Base-by-base conservation (phyloP, 2,329 filamentous ascomycete species). In the Hypoxylon sp. region DNA sequence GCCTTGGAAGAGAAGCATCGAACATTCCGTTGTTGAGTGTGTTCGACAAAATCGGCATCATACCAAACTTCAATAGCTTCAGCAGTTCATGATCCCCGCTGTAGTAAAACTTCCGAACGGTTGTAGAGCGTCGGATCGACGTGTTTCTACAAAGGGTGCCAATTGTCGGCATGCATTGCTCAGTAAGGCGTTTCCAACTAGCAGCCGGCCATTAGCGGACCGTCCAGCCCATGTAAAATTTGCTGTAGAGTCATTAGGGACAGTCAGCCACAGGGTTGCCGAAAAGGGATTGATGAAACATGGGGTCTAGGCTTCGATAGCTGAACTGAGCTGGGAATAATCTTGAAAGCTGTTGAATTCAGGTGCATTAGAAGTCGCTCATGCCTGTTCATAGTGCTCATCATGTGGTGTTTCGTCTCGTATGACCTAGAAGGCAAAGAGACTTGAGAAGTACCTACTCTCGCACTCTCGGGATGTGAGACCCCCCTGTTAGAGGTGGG, bases 261-360 rank as follows among this genome's bases (percentile, higher is more conserved):
- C 33, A 53, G 52, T 55, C 42, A 59, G 62, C 61, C 33, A 44
- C 29, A 59, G 13, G 57, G n/a, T 53, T 68, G 57, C 68, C 39
- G 46, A 71, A 69, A 72, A 65, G 44, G 60, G 66, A 37, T 53
- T 57, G n/a, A 65, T 72, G 70, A 72, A 72, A 72, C 70, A 61
- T 71, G 70, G 70, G 68, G 70, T 69, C 66, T 37, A 59, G 26
- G 65, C 44, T 58, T 52, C 37, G 46, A 57, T 53, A 65, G 37
- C 52, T 59, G 44, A 22, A 37, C 59, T 33, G 61, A 22, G 19
- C 62, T 66, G 24, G 51, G 39, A 52, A 53, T 48, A 37, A 63
- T 48, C 51, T 54, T 60, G 37, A 33, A 52, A 57, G 35, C 17
- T 22, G 24, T 66, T 50, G 39, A 57, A 50, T 59, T 54, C 29